phyloP scores from a whole-genome alignment of 2,329 filamentous ascomycete genomes.

The Aspergillus ibericus region DNA sequence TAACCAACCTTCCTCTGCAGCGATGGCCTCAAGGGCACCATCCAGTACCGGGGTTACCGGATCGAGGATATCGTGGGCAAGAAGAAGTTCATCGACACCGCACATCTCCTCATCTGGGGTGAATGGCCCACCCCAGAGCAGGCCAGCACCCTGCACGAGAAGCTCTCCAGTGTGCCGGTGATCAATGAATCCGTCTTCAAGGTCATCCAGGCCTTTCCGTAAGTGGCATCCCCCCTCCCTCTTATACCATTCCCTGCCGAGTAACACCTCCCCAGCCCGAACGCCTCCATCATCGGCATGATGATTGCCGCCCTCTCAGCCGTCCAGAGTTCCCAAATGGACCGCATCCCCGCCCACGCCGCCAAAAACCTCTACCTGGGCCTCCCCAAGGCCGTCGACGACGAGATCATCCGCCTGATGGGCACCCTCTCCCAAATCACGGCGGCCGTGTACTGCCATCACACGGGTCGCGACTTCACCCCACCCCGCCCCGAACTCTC shows the following conservation, averaged over 20 bases:
- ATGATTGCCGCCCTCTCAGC: conserved; percentile 47
- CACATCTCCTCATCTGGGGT: background rate
- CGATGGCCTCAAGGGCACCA: conserved; percentile 1
- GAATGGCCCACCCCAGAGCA: background rate
- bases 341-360: background rate
- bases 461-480: conserved; percentile 53
- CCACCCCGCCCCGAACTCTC: conserved; percentile 49
- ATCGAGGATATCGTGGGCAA: background rate
- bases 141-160: background rate
- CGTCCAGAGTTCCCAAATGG: background rate
- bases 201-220: background rate
- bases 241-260: background rate
- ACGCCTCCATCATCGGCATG: background rate
- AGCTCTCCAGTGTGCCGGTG: background rate
- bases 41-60: background rate
- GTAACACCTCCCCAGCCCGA: too few relatives aligned
- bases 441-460: conserved; percentile 55
- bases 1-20: background rate
- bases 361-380: conserved; percentile 2
- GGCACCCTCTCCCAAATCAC: conserved; percentile 45
- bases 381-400: conserved; percentile 35
- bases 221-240: background rate
- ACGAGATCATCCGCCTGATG: conserved; percentile 55
- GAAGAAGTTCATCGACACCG: background rate
- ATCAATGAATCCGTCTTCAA: background rate